Evolutionary conservation across 129 eudicot genomes (phyloP).

Genomic region (Escallonia rubra): DNA sequence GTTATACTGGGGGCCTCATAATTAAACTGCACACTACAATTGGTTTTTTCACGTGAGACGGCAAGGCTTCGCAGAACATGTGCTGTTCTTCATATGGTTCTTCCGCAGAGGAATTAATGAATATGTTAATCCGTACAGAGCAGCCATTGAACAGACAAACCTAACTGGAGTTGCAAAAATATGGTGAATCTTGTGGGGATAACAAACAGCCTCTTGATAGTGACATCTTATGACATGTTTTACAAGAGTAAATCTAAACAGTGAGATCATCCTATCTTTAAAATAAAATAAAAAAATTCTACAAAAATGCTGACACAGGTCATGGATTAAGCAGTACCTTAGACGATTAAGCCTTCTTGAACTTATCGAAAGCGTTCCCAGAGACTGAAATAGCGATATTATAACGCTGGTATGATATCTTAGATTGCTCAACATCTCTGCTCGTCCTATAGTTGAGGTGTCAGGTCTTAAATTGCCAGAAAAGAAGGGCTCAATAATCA

Average conservation of each 20-base stretch:
- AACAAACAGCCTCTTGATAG: background rate
- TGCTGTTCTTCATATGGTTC: background rate
- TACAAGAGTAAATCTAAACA: too few relatives aligned
- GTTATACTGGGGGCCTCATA: background rate
- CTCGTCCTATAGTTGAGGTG: slow-evolving; percentile 90
- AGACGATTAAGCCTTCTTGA: slow-evolving; percentile 96
- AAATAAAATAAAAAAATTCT: background rate
- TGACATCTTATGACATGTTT: background rate
- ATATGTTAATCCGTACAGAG: background rate
- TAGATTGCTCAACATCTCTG: slow-evolving; percentile 98
- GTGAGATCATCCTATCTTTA: background rate
- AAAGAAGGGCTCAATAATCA: slow-evolving; percentile 97
- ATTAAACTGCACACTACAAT: background rate
- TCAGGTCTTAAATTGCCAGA: slow-evolving; percentile 90
- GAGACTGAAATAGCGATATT: slow-evolving; percentile 88
- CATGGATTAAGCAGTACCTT: slow-evolving; percentile 46
- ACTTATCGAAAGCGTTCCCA: slow-evolving; percentile 96
- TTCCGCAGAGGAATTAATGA: background rate
- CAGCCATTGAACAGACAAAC: background rate
- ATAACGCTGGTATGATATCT: slow-evolving; percentile 99
- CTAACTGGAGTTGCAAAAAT: background rate
- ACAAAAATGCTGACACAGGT: slow-evolving; percentile 2
- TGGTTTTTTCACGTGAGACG: background rate
- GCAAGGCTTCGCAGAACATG: background rate
- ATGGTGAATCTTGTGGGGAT: background rate